phyloP scores from a whole-genome alignment of 2,329 filamentous ascomycete species.

The Ascochyta rabiei region DNA sequence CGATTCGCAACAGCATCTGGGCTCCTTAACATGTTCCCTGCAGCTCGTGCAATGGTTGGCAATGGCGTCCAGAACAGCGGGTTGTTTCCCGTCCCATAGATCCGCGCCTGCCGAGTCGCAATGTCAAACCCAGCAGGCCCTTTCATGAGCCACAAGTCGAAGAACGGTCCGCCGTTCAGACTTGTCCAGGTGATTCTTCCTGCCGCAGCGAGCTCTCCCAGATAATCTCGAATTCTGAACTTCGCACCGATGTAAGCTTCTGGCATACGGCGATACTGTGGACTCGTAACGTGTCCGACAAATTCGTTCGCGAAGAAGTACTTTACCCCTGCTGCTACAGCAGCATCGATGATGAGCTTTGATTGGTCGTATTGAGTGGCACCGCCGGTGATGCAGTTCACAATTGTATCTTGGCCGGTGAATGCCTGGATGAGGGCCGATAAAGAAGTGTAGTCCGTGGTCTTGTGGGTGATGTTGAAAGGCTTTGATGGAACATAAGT shows the following conservation, averaged over 20 bases:
- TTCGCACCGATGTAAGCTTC: slow-evolving; percentile 37
- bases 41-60: slow-evolving; percentile 32
- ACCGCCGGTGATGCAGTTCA: slow-evolving; percentile 56
- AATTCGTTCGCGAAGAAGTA: slow-evolving; percentile 46
- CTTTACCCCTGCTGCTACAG: slow-evolving; percentile 40
- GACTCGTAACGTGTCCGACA: slow-evolving; percentile 33
- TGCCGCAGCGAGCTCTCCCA: slow-evolving; percentile 29
- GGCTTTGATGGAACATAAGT: slow-evolving; percentile 22
- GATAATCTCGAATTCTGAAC: slow-evolving; percentile 31
- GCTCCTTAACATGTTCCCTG: slow-evolving; percentile 38
- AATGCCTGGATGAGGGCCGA: slow-evolving; percentile 50
- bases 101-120: slow-evolving; percentile 33
- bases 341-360: slow-evolving; percentile 47
- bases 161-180: slow-evolving; percentile 46
- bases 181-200: slow-evolving; percentile 39
- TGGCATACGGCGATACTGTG: slow-evolving; percentile 36
- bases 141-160: slow-evolving; percentile 49
- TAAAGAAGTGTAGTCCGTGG: slow-evolving; percentile 34
- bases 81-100: slow-evolving; percentile 44
- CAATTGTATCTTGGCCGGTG: slow-evolving; percentile 61
- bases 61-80: slow-evolving; percentile 42
- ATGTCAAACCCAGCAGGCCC: slow-evolving; percentile 46
- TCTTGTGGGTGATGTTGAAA: slow-evolving; percentile 27
- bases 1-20: slow-evolving; percentile 32
- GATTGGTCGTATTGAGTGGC: slow-evolving; percentile 53